Base-by-base conservation (phyloP, 2,329 filamentous ascomycete species). In the Diaporthe caulivora region DNA sequence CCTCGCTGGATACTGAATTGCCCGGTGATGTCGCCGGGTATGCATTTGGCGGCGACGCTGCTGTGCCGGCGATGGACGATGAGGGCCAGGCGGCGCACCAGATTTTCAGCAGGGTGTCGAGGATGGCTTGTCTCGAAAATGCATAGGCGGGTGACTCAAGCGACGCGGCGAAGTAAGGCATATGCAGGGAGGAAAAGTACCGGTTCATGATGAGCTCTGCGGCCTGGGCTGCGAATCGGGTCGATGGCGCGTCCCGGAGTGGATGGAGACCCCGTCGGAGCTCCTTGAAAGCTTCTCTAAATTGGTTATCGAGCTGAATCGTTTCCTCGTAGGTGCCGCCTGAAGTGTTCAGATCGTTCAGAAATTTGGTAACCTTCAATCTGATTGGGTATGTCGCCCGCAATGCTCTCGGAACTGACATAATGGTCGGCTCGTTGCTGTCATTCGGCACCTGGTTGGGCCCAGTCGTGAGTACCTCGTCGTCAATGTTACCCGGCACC, bases 181-280 rank as follows among this genome's bases (percentile, higher is more conserved):
- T 86, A 75, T 92, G 90, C 0, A 92, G 84, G 0, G 86, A 84
- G 17, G 91, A 82, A 76, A 87, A 86, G 75, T 84, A 86, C 29
- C 85, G 85, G 70, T 87, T 85, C 3, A 85, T 79, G 71, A 85
- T 78, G 67, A 86, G 80, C 72, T 87, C 85, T 0, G 82, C 81
- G 9, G 86, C 74, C 1, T 83, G 82, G 11, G 84, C 76, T 71
- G 87, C 86, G 72, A 87, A 88, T 3, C 77, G 21, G 0, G 87
- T 88, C 31, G 53, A 76, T 80, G 26, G 83, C 77, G 9, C 53
- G 71, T 57, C 72, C n/a, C 40, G 51, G 44, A 44, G 34, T 8
- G 42, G 62, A 42, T 75, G 83, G 79, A 8, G 83, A 75, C 0
- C 77, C 77, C 71, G 77, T 75, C 1, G 78, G 29, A 87, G 80